Percentiles rank a stretch among this genome's conserved stretches.
These are phyloP conservation scores for Pogostemon cablin DNA, from an alignment of 257 asterid species.

Conservation along the genomic window DNA sequence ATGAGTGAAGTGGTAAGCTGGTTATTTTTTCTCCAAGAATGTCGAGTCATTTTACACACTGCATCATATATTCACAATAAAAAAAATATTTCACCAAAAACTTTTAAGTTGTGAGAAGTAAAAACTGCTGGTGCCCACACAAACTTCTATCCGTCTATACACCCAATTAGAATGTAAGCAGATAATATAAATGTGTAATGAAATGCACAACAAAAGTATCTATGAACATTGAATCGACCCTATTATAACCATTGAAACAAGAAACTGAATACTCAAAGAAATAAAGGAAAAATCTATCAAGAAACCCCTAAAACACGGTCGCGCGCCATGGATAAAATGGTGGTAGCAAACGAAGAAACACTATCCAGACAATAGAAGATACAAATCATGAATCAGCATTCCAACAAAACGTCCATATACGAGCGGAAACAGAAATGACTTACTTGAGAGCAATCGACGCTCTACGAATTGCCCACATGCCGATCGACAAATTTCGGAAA, in stretches of 20 bases:
- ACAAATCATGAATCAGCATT: not conserved
- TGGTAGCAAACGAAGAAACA: not conserved
- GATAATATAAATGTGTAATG: not conserved
- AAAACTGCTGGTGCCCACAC: not conserved
- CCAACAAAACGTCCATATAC: not conserved
- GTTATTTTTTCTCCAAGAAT: not conserved
- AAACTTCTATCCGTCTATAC: not conserved
- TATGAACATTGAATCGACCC: not conserved
- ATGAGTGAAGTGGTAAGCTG: not conserved
- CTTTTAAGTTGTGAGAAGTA: not conserved
- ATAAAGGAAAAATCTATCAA: not conserved
- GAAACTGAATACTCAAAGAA: not conserved
- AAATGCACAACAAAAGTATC: slow-evolving; percentile 3
- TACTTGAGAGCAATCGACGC: slow-evolving; percentile 65
- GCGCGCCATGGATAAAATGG: no score
- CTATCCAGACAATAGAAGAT: not conserved
- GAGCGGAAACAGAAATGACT: slow-evolving; percentile 16
- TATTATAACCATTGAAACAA: not conserved
- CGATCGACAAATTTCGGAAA: slow-evolving; percentile 12
- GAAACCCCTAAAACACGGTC: not conserved
- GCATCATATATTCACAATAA: slow-evolving; percentile 6
- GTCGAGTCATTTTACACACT: not conserved
- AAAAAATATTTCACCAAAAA: not conserved
- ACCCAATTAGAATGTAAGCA: not conserved
- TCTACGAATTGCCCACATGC: slow-evolving; percentile 76